A percentile compares a stretch with the other conserved stretches of the same genome.
These are phyloP conservation scores for Cryptomeria japonica DNA, from an alignment of 75 land plant genomes.

Conservation along the genomic window DNA sequence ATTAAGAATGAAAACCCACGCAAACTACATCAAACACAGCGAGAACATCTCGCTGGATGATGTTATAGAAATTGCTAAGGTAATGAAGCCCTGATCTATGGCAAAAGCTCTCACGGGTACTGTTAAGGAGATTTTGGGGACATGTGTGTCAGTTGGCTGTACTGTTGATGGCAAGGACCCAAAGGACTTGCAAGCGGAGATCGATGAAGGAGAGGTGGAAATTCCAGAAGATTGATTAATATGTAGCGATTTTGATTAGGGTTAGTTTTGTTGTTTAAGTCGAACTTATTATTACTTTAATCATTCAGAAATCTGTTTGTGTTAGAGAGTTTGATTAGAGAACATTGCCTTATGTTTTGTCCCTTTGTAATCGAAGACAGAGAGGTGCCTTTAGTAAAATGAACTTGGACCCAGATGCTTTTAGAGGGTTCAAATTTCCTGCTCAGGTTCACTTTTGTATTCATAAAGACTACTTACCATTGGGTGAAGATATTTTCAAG, in stretches of 20 bases:
- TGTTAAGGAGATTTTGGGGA: constrained; percentile 79
- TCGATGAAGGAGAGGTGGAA: constrained; percentile 71
- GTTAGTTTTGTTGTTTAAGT: neutral
- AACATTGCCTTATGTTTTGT: too few species aligned
- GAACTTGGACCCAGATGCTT: too few species aligned
- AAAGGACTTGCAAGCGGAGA: constrained; percentile 58
- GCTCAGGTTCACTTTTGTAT: too few species aligned
- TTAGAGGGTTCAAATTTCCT: too few species aligned
- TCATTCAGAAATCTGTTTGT: too few species aligned
- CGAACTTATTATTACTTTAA: neutral
- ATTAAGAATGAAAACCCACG: too few species aligned
- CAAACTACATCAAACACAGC: constrained; percentile 75
- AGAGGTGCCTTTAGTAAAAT: too few species aligned
- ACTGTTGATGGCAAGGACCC: constrained; percentile 76
- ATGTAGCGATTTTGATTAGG: neutral
- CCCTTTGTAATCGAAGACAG: too few species aligned
- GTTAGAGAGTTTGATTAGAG: too few species aligned
- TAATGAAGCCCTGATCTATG: constrained; percentile 74
- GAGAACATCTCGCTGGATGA: constrained; percentile 76
- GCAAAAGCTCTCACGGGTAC: constrained; percentile 56
- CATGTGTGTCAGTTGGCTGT: constrained; percentile 76
- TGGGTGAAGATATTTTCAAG: too few species aligned
- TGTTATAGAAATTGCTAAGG: constrained; percentile 67
- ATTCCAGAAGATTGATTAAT: constrained; percentile 18
- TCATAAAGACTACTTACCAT: too few species aligned